Conservation (phyloP, 495 filamentous ascomycete species). For the Letharia lupina region DNA sequence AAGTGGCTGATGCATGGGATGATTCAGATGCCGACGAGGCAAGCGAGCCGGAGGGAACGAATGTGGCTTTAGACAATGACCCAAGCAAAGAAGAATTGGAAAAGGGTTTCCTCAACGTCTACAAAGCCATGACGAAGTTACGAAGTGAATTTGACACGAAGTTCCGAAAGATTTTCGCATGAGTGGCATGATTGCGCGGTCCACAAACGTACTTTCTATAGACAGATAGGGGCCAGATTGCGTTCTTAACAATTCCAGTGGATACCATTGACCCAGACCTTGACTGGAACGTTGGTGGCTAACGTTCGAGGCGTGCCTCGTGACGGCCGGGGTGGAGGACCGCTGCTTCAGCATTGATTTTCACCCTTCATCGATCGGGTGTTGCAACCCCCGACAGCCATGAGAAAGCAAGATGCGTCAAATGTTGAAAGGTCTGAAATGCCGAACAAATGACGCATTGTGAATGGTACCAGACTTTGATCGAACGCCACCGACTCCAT, state of each 20-base stretch:
- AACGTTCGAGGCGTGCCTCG: not conserved
- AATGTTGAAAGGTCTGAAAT: not conserved
- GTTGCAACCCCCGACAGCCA: not conserved
- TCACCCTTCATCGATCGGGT: not conserved
- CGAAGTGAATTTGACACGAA: slow-evolving; percentile 55
- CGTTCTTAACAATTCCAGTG: not conserved
- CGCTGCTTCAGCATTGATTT: not conserved
- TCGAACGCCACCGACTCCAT: not conserved
- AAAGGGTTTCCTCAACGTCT: slow-evolving; percentile 47
- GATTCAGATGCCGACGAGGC: slow-evolving; percentile 25
- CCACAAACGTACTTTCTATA: not conserved
- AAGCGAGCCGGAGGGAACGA: slow-evolving; percentile 26
- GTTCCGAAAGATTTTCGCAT: slow-evolving; percentile 51
- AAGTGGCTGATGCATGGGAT: slow-evolving; percentile 38
- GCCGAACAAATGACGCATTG: not conserved
- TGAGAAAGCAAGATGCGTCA: not conserved
- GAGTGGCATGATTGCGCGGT: not conserved
- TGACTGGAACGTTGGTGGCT: not conserved
- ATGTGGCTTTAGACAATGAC: slow-evolving; percentile 22
- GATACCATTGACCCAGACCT: not conserved
- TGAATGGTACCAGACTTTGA: not conserved
- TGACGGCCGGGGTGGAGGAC: not conserved
- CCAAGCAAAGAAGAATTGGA: slow-evolving; percentile 32
- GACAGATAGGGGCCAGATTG: not conserved
- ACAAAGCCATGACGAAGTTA: slow-evolving; percentile 47